phyloP scores from a whole-genome alignment of 2,329 filamentous ascomycete species.

The Venturiaceae sp. region DNA sequence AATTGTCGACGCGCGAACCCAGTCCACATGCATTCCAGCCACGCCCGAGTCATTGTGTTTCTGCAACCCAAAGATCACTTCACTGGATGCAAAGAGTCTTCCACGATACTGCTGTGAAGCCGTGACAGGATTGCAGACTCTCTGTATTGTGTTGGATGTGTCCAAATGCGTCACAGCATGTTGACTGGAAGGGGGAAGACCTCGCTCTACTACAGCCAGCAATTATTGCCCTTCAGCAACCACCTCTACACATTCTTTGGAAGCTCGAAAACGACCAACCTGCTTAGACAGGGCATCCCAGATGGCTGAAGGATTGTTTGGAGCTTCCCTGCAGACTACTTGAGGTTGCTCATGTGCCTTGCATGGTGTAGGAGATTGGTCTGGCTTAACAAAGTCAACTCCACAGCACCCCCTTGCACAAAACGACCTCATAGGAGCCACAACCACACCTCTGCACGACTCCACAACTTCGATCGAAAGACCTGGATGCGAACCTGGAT shows the following conservation, averaged over 20 bases:
- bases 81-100: not conserved
- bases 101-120: not conserved
- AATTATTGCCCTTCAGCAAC: not conserved
- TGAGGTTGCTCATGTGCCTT: not conserved
- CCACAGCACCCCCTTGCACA: not conserved
- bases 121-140: too few species aligned
- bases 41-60: not conserved
- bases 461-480: not conserved
- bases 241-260: too few species aligned
- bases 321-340: not conserved
- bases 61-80: not conserved
- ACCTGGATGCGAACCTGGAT: too few species aligned
- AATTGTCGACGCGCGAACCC: not conserved
- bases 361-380: not conserved
- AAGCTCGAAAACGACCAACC: not conserved
- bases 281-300: not conserved
- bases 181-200: not conserved
- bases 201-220: too few species aligned
- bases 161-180: not conserved
- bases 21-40: not conserved
- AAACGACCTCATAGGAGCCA: not conserved
- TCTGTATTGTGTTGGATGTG: not conserved
- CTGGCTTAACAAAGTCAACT: not conserved
- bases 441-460: not conserved
- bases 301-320: too few species aligned